phyloP scores from a whole-genome alignment of 2,329 filamentous ascomycete genomes.

The Paracoccidioides lutzii region DNA sequence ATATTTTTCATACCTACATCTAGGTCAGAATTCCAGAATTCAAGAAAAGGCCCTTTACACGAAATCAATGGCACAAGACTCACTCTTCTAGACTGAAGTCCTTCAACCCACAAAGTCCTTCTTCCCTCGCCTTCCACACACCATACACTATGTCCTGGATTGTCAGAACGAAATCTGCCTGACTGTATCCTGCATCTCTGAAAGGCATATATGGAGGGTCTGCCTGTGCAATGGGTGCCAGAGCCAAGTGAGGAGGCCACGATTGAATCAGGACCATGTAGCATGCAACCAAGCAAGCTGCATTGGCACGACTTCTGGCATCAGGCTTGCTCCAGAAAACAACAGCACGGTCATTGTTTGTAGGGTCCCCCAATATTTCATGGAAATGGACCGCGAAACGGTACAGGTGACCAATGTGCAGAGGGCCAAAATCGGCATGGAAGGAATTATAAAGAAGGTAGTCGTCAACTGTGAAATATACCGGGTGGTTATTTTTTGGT shows the following conservation, averaged over 20 bases:
- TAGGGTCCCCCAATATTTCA: constrained; percentile 80
- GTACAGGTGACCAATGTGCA: constrained; percentile 95
- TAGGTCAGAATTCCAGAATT: constrained; percentile 17
- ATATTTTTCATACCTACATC: constrained; percentile 67
- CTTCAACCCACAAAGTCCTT: constrained; percentile 78
- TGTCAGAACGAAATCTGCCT: constrained; percentile 89
- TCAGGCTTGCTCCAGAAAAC: constrained; percentile 95
- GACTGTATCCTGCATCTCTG: constrained; percentile 93
- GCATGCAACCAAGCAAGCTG: constrained; percentile 85
- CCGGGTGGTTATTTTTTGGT: constrained; percentile 48
- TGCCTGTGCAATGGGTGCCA: constrained; percentile 90
- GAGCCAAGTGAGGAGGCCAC: constrained; percentile 89
- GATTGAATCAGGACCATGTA: constrained; percentile 99
- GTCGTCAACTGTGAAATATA: constrained; percentile 93
- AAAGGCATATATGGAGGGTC: constrained; percentile 98
- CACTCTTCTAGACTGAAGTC: constrained; percentile 89
- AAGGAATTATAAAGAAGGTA: constrained; percentile 93
- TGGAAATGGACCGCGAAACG: constrained; percentile 93
- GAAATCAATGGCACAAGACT: constrained; percentile 17
- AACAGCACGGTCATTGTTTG: constrained; percentile 78
- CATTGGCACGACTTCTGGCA: constrained; percentile 76
- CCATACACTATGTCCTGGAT: constrained; percentile 97
- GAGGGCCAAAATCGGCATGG: constrained; percentile 92
- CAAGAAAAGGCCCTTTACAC: not conserved
- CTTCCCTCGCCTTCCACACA: constrained; percentile 97